Evolutionary conservation across 805 yeast genomes (phyloP).

Genomic region (Teunomyces lycoperdinae): DNA sequence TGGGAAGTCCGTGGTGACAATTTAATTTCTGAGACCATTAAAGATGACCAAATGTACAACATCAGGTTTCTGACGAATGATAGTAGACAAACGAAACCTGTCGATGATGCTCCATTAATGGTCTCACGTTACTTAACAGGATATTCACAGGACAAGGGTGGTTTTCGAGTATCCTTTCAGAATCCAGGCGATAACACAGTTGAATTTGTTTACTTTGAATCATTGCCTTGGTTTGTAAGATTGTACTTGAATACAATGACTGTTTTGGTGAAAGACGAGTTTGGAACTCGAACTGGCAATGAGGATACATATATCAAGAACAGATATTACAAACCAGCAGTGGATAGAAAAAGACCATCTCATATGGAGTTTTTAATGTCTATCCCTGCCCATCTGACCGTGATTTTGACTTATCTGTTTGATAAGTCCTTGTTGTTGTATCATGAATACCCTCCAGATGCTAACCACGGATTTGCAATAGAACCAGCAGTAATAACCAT

Average conservation of each 20-base stretch:
- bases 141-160: constrained; percentile 87
- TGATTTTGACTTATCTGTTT: constrained; percentile 69
- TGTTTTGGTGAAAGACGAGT: constrained; percentile 26
- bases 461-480: constrained; percentile 94
- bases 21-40: constrained; percentile 12
- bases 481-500: constrained; percentile 84
- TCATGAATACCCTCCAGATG: constrained; percentile 98
- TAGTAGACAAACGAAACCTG: constrained; percentile 40
- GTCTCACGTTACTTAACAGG: constrained; percentile 90
- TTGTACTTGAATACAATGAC: constrained; percentile 70
- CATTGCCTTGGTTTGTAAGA: constrained; percentile 91
- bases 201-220: constrained; percentile 65
- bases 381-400: constrained; percentile 62
- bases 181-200: constrained; percentile 53
- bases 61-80: constrained; percentile 43
- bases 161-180: constrained; percentile 72
- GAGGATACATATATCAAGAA: constrained; percentile 42
- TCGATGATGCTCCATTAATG: constrained; percentile 55
- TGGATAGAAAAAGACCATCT: constrained; percentile 77
- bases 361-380: constrained; percentile 68
- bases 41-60: constrained; percentile 26
- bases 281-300: constrained; percentile 14
- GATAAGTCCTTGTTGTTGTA: constrained; percentile 83
- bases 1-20: constrained; percentile 6
- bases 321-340: constrained; percentile 69